Evolutionary conservation across 371 early-diverging fungal species (phyloP).

Genomic region (Funneliformis caledonium): DNA sequence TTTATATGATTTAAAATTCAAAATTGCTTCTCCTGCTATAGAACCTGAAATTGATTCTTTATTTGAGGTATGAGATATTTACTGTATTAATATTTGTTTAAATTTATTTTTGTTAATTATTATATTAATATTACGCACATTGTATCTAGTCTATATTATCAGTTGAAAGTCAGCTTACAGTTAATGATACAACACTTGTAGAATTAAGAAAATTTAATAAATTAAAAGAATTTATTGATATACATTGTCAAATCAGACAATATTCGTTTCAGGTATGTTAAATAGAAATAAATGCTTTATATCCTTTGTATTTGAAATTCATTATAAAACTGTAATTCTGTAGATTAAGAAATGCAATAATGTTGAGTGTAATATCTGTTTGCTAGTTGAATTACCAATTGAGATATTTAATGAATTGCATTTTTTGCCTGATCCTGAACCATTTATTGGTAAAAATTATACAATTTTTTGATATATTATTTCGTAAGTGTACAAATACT

Average conservation of each 20-base stretch:
- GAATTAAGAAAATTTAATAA: background rate
- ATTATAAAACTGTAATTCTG: too few species aligned
- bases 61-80: background rate
- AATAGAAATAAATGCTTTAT: too few species aligned
- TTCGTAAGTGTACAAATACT: too few species aligned
- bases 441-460: too few species aligned
- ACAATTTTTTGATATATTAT: too few species aligned
- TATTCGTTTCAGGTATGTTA: background rate
- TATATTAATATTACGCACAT: too few species aligned
- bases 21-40: background rate
- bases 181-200: background rate
- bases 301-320: too few species aligned
- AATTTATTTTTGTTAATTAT: too few species aligned
- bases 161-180: too few species aligned
- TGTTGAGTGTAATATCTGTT: background rate
- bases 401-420: background rate
- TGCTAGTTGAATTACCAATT: background rate
- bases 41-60: background rate
- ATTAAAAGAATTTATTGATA: background rate
- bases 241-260: background rate
- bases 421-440: background rate
- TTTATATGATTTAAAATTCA: background rate
- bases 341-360: background rate
- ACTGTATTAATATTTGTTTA: too few species aligned
- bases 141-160: background rate